Evolutionary conservation across 2,329 filamentous ascomycete species (phyloP).

Genomic region (Fusarium cicatricum): DNA sequence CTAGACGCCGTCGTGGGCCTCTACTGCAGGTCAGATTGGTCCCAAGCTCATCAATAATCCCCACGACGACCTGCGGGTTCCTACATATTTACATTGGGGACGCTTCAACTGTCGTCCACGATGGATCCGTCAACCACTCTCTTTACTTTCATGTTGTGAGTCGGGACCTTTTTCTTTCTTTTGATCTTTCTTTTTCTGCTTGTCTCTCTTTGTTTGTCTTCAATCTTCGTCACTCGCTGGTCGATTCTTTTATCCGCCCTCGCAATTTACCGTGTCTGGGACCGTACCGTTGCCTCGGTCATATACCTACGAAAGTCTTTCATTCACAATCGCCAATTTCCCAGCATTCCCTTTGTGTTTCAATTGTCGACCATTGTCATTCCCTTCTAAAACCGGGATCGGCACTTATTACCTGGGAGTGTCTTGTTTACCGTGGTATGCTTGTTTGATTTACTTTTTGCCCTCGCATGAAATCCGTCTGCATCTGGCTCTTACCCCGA

Average conservation of each 20-base stretch:
- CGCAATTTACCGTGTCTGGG: conserved; percentile 16
- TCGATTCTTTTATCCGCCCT: conserved; percentile 23
- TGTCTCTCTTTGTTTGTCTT: conserved; percentile 20
- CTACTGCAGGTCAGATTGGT: conserved; percentile 26
- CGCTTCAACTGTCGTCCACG: conserved; percentile 28
- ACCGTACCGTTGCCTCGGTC: conserved; percentile 22
- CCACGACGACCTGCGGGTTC: conserved; percentile 22
- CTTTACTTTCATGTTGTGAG: conserved; percentile 74
- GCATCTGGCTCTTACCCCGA: conserved; percentile 33
- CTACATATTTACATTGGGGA: conserved; percentile 39
- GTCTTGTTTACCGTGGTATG: conserved; percentile 43
- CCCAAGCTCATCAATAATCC: conserved; percentile 20
- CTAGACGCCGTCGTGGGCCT: conserved; percentile 41
- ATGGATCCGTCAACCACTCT: conserved; percentile 72
- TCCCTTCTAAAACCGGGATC: conserved; percentile 32
- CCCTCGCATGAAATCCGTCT: conserved; percentile 33
- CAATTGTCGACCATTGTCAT: conserved; percentile 38
- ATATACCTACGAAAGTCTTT: conserved; percentile 11
- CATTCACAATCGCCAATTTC: conserved; percentile 23
- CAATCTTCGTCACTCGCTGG: conserved; percentile 34
- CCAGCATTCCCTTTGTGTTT: conserved; percentile 39
- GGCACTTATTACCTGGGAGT: conserved; percentile 31
- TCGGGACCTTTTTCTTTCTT: conserved; percentile 45
- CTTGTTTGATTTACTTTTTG: conserved; percentile 34
- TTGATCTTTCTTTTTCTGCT: conserved; percentile 30